A percentile compares a stretch with the other conserved stretches of the same genome.
Conservation (phyloP, 345 rosid species). For the Euphorbia tirucalli region DNA sequence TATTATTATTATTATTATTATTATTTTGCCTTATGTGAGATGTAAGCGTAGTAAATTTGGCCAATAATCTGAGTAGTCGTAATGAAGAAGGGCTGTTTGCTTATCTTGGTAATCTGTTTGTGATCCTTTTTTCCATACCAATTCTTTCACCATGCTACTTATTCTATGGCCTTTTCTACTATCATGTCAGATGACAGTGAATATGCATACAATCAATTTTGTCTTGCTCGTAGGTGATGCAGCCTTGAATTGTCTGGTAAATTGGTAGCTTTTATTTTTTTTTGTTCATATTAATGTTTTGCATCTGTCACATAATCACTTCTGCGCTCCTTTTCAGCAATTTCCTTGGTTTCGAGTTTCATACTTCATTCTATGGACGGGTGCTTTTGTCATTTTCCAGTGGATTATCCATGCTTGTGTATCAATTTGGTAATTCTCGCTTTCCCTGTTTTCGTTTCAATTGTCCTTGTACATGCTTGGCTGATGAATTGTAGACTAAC, state of each 20-base stretch:
- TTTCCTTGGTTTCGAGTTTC: constrained; percentile 64
- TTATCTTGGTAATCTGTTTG: not conserved
- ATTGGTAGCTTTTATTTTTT: not conserved
- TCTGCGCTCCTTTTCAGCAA: constrained; percentile 41
- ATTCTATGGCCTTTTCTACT: no score
- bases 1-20: no score
- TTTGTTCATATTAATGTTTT: not conserved
- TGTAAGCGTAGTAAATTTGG: no score
- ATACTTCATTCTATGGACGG: constrained; percentile 66
- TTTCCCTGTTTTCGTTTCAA: not conserved
- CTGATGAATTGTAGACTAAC: constrained; percentile 1
- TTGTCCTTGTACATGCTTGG: constrained; percentile 9
- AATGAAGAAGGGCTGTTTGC: no score
- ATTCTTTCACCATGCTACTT: not conserved
- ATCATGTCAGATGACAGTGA: constrained; percentile 54
- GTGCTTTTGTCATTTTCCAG: constrained; percentile 51
- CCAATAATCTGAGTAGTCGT: no score
- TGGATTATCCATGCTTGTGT: constrained; percentile 56
- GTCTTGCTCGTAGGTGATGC: constrained; percentile 58
- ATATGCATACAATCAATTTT: constrained; percentile 56
- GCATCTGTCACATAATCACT: constrained; percentile 7
- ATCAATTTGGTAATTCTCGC: constrained; percentile 36
- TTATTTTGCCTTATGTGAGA: no score
- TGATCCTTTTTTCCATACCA: not conserved
- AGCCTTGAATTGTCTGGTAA: constrained; percentile 59